These are phyloP conservation scores for Penicillium antarcticum DNA, from an alignment of 495 filamentous ascomycete species.

Conservation along the genomic window DNA sequence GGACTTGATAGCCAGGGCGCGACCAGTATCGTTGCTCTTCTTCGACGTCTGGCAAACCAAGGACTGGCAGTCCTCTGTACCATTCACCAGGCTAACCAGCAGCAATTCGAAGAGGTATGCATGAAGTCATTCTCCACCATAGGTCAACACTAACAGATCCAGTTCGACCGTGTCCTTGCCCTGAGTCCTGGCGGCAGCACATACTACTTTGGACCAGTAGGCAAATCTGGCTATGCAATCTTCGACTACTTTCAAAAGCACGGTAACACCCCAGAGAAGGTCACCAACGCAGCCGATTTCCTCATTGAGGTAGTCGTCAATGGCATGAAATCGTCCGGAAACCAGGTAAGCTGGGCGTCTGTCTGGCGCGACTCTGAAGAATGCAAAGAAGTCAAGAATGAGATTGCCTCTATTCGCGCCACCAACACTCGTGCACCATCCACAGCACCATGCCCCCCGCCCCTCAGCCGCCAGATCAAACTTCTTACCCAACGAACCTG, in stretches of 20 bases:
- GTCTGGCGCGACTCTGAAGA: conserved; percentile 76
- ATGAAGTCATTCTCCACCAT: conserved; percentile 39
- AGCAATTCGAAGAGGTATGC: conserved; percentile 71
- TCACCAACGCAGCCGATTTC: conserved; percentile 77
- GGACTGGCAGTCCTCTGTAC: conserved; percentile 65
- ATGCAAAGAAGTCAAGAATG: conserved; percentile 59
- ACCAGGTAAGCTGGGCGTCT: conserved; percentile 68
- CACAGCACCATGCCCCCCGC: conserved; percentile 61
- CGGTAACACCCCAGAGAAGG: conserved; percentile 32
- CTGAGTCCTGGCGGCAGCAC: conserved; percentile 61
- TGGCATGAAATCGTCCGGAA: conserved; percentile 61
- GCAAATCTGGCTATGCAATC: conserved; percentile 45
- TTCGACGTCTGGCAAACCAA: conserved; percentile 63
- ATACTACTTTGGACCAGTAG: conserved; percentile 70
- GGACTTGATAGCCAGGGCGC: conserved; percentile 76
- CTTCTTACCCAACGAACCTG: conserved; percentile 62
- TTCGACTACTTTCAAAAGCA: conserved; percentile 53
- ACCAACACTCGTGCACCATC: conserved; percentile 40
- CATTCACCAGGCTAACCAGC: conserved; percentile 70
- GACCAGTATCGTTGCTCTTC: conserved; percentile 65
- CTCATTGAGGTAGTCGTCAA: conserved; percentile 87
- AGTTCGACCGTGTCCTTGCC: conserved; percentile 68
- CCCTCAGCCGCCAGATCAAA: conserved; percentile 62
- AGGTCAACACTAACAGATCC: conserved; percentile 54
- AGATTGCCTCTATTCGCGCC: conserved; percentile 57